Base-by-base conservation (phyloP, 371 early-diverging fungal species). In the Phascolomyces articulosus region DNA sequence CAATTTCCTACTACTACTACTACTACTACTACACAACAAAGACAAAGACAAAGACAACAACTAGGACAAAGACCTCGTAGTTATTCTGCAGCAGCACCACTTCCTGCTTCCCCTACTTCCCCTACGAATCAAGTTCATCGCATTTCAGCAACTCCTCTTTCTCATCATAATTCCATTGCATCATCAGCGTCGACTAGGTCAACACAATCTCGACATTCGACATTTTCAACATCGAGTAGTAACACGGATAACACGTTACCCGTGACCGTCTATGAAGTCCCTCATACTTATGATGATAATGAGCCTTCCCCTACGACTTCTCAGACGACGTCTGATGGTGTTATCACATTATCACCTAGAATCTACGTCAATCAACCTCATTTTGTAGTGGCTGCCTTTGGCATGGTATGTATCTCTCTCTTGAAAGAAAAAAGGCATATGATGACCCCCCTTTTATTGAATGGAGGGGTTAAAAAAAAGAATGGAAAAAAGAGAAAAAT, bases 381-480 rank as follows among this genome's bases (percentile, higher is more conserved):
- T 38, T 66, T 66, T 55, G 55, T 55, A n/a, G 44, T 66, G 34
- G 60, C 66, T 26, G 41, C 66, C 1, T 66, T 66, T 55, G 66
- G 61, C 31, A 47, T 41, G 57, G 64, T 64, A 63, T 8, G 18
- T 1, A 28, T 20, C 4, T 11, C 13, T 18, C n/a, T 47, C 4
- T 47, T 7, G n/a, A 47, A 18, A 20, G 8, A 13, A 11, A 47
- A 47, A 47, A 47, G 9, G 9, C 6, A 9, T 38, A 38, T 38
- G 38, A 13, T n/a, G n/a, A n/a, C n/a, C n/a, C n/a, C n/a, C n/a
- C n/a, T n/a, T n/a, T n/a, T n/a, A n/a, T n/a, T n/a, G n/a, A n/a
- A n/a, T n/a, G n/a, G n/a, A n/a, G n/a, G n/a, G n/a, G n/a, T n/a
- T n/a, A n/a, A n/a, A n/a, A n/a, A n/a, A 41, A 41, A 41, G 16